phyloP scores from a whole-genome alignment of 495 filamentous ascomycete species.

The Aspergillus ostianus region DNA sequence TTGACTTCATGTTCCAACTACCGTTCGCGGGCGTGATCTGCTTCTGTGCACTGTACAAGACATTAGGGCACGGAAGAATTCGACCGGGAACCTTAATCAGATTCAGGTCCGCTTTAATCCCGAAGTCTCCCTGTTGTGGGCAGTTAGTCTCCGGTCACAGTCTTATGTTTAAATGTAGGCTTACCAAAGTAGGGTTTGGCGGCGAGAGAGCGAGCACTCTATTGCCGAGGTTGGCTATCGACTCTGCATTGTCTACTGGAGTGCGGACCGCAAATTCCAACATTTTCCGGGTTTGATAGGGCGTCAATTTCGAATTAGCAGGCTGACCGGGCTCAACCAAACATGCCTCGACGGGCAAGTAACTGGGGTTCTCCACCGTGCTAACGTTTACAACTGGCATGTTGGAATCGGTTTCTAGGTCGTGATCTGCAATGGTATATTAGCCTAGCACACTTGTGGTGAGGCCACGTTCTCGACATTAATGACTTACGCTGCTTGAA shows the following conservation, averaged over 20 bases:
- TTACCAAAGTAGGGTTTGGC: conserved; percentile 15
- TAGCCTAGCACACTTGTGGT: neutral
- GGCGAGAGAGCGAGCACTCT: conserved; percentile 42
- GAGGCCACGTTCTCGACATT: neutral
- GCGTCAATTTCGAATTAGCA: conserved; percentile 47
- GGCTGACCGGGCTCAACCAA: conserved; percentile 65
- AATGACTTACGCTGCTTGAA: conserved; percentile 46
- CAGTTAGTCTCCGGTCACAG: conserved; percentile 1
- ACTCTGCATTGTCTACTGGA: conserved; percentile 63
- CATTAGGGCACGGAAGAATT: conserved; percentile 52
- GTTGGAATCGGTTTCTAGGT: conserved; percentile 34
- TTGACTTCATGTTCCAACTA: conserved; percentile 56
- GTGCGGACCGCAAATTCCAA: conserved; percentile 65
- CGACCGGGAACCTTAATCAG: conserved; percentile 67
- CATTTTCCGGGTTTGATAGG: conserved; percentile 61
- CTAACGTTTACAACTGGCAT: conserved; percentile 73
- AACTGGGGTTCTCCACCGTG: conserved; percentile 53
- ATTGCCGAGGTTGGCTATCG: conserved; percentile 58
- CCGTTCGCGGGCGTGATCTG: conserved; percentile 30
- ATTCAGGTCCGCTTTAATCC: conserved; percentile 48
- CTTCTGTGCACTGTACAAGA: conserved; percentile 48
- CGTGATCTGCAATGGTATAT: conserved; percentile 37
- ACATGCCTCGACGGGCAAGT: conserved; percentile 67
- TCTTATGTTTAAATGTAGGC: conserved; percentile 18
- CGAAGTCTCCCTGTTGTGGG: conserved; percentile 47